Evolutionary conservation across 805 yeast species (phyloP).

Genomic region (Ogataea paraovalis): DNA sequence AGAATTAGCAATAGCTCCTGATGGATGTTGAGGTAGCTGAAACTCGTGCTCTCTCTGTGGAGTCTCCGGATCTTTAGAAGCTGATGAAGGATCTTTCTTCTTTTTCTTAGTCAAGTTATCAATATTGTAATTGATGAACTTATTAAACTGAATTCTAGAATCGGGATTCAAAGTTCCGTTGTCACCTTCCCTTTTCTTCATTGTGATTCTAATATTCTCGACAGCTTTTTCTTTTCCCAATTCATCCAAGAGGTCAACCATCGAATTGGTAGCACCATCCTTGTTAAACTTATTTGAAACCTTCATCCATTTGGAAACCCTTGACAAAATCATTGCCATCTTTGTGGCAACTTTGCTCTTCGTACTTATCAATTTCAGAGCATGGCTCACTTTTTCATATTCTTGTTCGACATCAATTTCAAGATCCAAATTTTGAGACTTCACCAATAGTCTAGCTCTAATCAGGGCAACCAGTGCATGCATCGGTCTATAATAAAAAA

Average conservation of each 20-base stretch:
- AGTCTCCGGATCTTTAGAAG: neutral
- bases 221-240: slow-evolving; percentile 46
- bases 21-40: neutral
- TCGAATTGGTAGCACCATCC: slow-evolving; percentile 52
- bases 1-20: neutral
- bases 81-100: neutral
- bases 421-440: slow-evolving; percentile 36
- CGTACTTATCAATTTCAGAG: slow-evolving; percentile 21
- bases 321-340: slow-evolving; percentile 32
- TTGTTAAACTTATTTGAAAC: slow-evolving; percentile 36
- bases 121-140: slow-evolving; percentile 25
- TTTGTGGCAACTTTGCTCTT: slow-evolving; percentile 31
- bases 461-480: slow-evolving; percentile 47
- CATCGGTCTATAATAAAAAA: slow-evolving; percentile 50
- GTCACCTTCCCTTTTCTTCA: slow-evolving; percentile 25
- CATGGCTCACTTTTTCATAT: slow-evolving; percentile 25
- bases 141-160: slow-evolving; percentile 28
- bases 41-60: neutral
- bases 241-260: slow-evolving; percentile 49
- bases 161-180: slow-evolving; percentile 24
- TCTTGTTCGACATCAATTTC: slow-evolving; percentile 32
- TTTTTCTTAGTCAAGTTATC: slow-evolving; percentile 14
- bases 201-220: slow-evolving; percentile 29
- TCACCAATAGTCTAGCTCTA: slow-evolving; percentile 42
- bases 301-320: slow-evolving; percentile 38